Conservation (phyloP, 2,329 filamentous ascomycete genomes). For the Botrytis elliptica region DNA sequence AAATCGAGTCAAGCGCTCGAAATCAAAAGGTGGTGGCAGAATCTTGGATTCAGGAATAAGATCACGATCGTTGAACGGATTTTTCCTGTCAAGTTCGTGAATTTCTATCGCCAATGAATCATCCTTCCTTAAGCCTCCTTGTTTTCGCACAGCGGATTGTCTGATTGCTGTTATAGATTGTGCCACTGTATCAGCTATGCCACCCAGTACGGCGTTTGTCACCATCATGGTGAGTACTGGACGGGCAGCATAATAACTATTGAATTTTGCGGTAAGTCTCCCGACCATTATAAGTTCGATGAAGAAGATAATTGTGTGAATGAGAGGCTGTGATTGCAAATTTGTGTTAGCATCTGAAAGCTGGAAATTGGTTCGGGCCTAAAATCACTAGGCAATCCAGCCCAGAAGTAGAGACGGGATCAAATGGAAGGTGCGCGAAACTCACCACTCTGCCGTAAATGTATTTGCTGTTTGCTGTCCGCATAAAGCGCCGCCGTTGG, state of each 20-base stretch:
- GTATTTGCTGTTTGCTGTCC: conserved; percentile 68
- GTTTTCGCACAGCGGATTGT: conserved; percentile 62
- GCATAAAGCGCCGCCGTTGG: conserved; percentile 58
- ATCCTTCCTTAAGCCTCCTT: conserved; percentile 55
- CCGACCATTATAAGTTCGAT: conserved; percentile 86
- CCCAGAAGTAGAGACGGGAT: neutral
- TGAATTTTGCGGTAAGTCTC: conserved; percentile 82
- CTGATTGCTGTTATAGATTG: conserved; percentile 87
- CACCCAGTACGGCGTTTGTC: conserved; percentile 92
- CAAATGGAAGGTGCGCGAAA: conserved; percentile 34
- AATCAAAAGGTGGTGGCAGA: conserved; percentile 85
- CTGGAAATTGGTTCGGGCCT: neutral
- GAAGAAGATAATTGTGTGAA: conserved; percentile 81
- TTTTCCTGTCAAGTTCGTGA: conserved; percentile 80
- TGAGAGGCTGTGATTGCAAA: conserved; percentile 64
- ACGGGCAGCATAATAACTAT: conserved; percentile 87
- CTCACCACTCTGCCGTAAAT: conserved; percentile 72
- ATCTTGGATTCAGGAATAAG: conserved; percentile 62
- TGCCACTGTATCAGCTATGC: conserved; percentile 93
- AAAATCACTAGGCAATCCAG: neutral
- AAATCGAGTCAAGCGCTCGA: conserved; percentile 89
- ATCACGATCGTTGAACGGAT: conserved; percentile 63
- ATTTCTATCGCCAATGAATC: conserved; percentile 84
- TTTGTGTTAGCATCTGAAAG: conserved; percentile 5
- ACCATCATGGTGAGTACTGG: conserved; percentile 99